Evolutionary conservation across 495 filamentous ascomycete species (phyloP).

Genomic region (Xylaria sp.): DNA sequence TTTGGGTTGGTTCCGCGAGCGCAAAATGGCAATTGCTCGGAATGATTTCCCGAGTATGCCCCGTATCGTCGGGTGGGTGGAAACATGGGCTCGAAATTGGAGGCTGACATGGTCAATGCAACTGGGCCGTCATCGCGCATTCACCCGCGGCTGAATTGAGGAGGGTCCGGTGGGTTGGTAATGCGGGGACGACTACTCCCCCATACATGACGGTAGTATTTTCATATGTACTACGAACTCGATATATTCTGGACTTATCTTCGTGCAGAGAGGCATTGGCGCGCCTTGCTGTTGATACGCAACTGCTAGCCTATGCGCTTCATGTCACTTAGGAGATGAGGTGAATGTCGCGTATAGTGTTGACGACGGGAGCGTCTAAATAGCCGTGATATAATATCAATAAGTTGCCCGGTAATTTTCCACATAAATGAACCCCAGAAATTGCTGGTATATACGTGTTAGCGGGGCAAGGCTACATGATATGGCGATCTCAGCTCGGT

Average conservation of each 20-base stretch:
- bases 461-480: constrained; percentile 18
- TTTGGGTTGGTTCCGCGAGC: constrained; percentile 37
- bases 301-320: background rate
- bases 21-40: constrained; percentile 41
- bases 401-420: constrained; percentile 22
- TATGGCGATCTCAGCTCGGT: constrained; percentile 25
- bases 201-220: background rate
- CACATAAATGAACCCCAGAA: constrained; percentile 23
- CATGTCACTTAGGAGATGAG: background rate
- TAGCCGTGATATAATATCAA: constrained; percentile 26
- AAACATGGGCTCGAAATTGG: constrained; percentile 10
- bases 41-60: constrained; percentile 39
- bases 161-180: constrained; percentile 19
- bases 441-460: constrained; percentile 7
- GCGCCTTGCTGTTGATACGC: background rate
- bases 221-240: background rate
- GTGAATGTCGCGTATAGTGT: background rate
- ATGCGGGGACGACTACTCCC: constrained; percentile 21
- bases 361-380: constrained; percentile 14
- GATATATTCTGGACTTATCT: constrained; percentile 4
- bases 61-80: constrained; percentile 25
- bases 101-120: constrained; percentile 22
- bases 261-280: background rate
- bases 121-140: constrained; percentile 14
- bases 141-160: constrained; percentile 19